Evolutionary conservation across 2,329 filamentous ascomycete genomes (phyloP), one percentile per base, ranked within the genome.

Genomic region (Metarhizium guizhouense): DNA sequence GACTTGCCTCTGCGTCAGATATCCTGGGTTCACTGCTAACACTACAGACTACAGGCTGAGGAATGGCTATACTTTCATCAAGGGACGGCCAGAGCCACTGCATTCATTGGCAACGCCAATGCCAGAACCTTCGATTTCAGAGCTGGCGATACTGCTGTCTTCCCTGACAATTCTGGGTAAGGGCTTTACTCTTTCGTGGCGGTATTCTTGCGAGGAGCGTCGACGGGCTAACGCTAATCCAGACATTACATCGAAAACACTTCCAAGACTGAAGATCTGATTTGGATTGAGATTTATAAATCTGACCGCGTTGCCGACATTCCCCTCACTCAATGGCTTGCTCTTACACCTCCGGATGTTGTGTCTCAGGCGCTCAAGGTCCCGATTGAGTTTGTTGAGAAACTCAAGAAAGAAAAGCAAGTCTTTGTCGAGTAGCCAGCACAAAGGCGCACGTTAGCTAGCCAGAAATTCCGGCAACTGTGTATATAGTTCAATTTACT

Each of bases 51-150:
- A 45, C 56, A 84, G 80, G 81, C 82, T 5, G 82, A 87, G 61
- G 85, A 88, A 66, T 88, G 85, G 85, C 68, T 88, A 2, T 88
- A 87, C 69, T 88, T 88, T 71, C 82, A 86, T 65, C 72, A 79
- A 57, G 85, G 84, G 29, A 68, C 74, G 2, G 85, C 73, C 0
- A 78, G 80, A 30, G 84, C 84, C 0, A 87, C 83, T 0, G 80
- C 86, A 3, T 88, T 86, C 65, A 81, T 82, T 51, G 85, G 83
- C 6, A 78, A 75, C 62, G 72, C 75, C 11, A 80, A 79, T 54
- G 77, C 84, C 3, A 77, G 84, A 6, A 88, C 84, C 0, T 87
- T 87, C 63, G 82, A 88, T 68, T 86, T 87, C 66, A 72, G 71
- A 2, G 76, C 83, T 4, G 84, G 85, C n/a, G 85, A 88, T 58